phyloP scores from a whole-genome alignment of 2,329 filamentous ascomycete genomes.

The Trichoderma afroharzianum region DNA sequence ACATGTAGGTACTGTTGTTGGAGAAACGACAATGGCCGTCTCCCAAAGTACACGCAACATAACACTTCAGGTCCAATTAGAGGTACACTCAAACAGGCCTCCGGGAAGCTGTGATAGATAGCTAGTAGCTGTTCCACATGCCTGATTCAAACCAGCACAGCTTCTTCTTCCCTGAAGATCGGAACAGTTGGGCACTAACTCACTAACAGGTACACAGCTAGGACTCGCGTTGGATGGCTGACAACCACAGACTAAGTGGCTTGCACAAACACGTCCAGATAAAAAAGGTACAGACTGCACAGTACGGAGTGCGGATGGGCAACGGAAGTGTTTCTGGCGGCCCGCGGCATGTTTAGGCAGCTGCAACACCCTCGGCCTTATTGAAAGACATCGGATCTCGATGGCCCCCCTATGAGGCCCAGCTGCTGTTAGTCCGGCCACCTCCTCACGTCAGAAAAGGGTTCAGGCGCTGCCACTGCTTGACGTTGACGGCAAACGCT shows the following conservation, averaged over 20 bases:
- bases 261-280: neutral
- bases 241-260: neutral
- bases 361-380: constrained; percentile 14
- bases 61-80: neutral
- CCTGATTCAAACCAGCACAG: neutral
- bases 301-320: neutral
- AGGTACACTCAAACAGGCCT: neutral
- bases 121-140: neutral
- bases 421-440: neutral
- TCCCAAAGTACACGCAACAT: neutral
- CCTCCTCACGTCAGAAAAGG: neutral
- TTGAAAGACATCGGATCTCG: constrained; percentile 6
- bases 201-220: neutral
- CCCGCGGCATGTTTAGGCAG: neutral
- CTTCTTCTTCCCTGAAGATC: constrained; percentile 2
- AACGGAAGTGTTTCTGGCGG: neutral
- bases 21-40: neutral
- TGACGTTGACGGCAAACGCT: neutral
- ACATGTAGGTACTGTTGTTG: neutral
- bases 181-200: neutral
- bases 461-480: neutral
- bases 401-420: neutral
- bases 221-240: neutral
- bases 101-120: neutral
- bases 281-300: neutral